These are phyloP conservation scores for Venturiaceae sp. DNA, from an alignment of 2,329 filamentous ascomycete genomes.

Conservation along the genomic window DNA sequence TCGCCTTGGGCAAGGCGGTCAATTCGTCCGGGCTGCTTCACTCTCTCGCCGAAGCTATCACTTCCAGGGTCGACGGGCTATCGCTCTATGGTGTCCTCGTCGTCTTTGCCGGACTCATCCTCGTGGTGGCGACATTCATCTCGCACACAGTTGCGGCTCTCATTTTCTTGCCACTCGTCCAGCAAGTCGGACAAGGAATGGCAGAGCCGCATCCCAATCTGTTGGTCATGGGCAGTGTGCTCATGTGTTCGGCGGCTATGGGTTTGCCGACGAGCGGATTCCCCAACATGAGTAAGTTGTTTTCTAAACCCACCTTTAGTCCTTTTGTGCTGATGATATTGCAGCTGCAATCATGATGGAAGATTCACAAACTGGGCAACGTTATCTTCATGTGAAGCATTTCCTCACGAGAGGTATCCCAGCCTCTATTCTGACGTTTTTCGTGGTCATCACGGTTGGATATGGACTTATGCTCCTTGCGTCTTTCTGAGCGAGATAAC, in stretches of 20 bases:
- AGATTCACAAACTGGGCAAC: conserved; percentile 77
- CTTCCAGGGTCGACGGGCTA: conserved; percentile 61
- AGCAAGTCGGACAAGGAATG: conserved; percentile 77
- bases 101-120: conserved; percentile 73
- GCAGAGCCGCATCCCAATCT: conserved; percentile 85
- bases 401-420: conserved; percentile 93
- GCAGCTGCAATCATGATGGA: conserved; percentile 98
- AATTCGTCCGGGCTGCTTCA: conserved; percentile 86
- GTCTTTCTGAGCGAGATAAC: conserved; percentile 42
- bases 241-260: conserved; percentile 99
- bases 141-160: conserved; percentile 93
- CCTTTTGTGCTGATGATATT: conserved; percentile 12
- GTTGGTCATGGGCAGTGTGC: conserved; percentile 84
- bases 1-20: conserved; percentile 88
- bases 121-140: conserved; percentile 95
- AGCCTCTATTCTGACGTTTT: conserved; percentile 69
- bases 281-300: conserved; percentile 93
- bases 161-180: conserved; percentile 86
- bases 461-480: conserved; percentile 81
- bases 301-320: not conserved
- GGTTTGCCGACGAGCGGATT: conserved; percentile 91
- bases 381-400: conserved; percentile 86
- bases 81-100: conserved; percentile 79
- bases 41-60: conserved; percentile 74
- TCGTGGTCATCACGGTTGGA: conserved; percentile 77